phyloP scores from a whole-genome alignment of 768 basidiomycete species.

The Calocera viscosa region DNA sequence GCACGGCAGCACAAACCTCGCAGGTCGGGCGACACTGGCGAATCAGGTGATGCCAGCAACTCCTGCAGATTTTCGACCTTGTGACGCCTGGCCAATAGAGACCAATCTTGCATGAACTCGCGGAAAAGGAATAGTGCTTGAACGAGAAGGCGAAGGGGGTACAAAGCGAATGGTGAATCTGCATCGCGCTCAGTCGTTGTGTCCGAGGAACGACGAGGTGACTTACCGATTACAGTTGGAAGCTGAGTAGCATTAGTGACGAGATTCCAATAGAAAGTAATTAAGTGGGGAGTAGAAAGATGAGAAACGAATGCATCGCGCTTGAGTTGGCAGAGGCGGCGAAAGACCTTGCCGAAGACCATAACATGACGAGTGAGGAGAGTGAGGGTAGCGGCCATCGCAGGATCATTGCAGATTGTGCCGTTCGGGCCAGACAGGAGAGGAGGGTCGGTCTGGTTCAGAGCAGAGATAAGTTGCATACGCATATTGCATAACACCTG shows the following conservation, averaged over 20 bases:
- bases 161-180: constrained; percentile 55
- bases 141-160: constrained; percentile 67
- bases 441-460: constrained; percentile 24
- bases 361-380: constrained; percentile 55
- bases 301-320: background rate
- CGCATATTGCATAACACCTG: constrained; percentile 47
- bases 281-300: background rate
- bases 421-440: background rate
- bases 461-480: constrained; percentile 37
- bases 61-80: constrained; percentile 1
- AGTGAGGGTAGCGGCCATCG: constrained; percentile 37
- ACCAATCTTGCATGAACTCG: constrained; percentile 29
- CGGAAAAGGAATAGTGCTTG: constrained; percentile 80
- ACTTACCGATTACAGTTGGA: constrained; percentile 1
- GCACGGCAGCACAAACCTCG: background rate
- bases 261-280: constrained; percentile 5
- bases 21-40: background rate
- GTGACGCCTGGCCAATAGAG: background rate
- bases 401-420: constrained; percentile 25
- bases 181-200: background rate
- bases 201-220: background rate
- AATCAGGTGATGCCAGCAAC: constrained; percentile 13
- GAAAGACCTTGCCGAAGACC: constrained; percentile 68
- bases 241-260: background rate
- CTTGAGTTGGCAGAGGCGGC: constrained; percentile 46